phyloP scores from a whole-genome alignment of 495 filamentous ascomycete species.

The Neurospora intermedia region DNA sequence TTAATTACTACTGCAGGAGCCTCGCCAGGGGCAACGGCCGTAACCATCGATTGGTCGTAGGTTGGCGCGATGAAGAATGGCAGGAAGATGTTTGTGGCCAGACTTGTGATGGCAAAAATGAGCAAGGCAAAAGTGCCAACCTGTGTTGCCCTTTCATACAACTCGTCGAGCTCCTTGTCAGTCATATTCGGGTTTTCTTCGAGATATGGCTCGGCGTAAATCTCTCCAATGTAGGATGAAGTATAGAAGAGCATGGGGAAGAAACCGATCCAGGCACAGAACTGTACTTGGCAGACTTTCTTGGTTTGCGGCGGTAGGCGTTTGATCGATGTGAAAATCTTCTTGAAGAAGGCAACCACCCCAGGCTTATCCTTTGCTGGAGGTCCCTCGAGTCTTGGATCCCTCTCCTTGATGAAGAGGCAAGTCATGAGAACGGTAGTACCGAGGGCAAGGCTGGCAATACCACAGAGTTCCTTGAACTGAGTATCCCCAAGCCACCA shows the following conservation, averaged over 20 bases:
- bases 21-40: slow-evolving; percentile 12
- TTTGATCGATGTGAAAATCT: slow-evolving; percentile 64
- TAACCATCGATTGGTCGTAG: slow-evolving; percentile 38
- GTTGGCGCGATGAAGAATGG: slow-evolving; percentile 74
- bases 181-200: slow-evolving; percentile 65
- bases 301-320: slow-evolving; percentile 67
- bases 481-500: slow-evolving; percentile 75
- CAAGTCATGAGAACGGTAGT: slow-evolving; percentile 58
- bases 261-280: slow-evolving; percentile 90
- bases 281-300: slow-evolving; percentile 76
- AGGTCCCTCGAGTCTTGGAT: slow-evolving; percentile 60
- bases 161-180: slow-evolving; percentile 56
- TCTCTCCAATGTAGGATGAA: slow-evolving; percentile 81
- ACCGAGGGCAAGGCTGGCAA: slow-evolving; percentile 60
- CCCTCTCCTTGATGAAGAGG: slow-evolving; percentile 58
- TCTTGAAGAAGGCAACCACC: slow-evolving; percentile 65
- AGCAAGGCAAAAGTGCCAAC: slow-evolving; percentile 75
- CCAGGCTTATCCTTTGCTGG: slow-evolving; percentile 47
- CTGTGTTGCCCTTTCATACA: slow-evolving; percentile 75
- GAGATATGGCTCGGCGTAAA: slow-evolving; percentile 75
- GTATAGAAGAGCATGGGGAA: slow-evolving; percentile 93
- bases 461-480: slow-evolving; percentile 79
- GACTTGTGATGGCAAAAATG: slow-evolving; percentile 75
- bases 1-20: slow-evolving; percentile 9
- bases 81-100: slow-evolving; percentile 66